Conservation (phyloP, 2,329 filamentous ascomycete genomes). For the Dactylella cylindrospora region DNA sequence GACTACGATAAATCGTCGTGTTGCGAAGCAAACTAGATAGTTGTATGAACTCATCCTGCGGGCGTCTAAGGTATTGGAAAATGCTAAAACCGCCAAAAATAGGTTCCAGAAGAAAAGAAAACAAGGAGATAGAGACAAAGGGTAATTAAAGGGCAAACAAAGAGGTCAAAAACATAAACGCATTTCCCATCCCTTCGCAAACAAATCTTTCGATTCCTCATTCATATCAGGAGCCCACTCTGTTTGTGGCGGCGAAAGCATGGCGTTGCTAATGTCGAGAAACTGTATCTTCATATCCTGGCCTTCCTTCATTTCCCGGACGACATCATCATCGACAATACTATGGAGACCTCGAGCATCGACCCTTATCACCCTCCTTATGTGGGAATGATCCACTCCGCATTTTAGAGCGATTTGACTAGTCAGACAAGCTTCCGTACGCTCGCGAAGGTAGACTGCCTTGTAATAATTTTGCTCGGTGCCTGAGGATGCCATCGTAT, state of each 20-base stretch:
- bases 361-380: conserved; percentile 71
- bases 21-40: too few relatives aligned
- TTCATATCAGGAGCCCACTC: conserved; percentile 55
- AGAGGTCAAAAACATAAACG: conserved; percentile 36
- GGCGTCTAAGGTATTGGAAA: too few relatives aligned
- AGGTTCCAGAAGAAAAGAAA: too few relatives aligned
- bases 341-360: conserved; percentile 76
- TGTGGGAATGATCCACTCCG: conserved; percentile 70
- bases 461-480: conserved; percentile 62
- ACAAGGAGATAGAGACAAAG: too few relatives aligned
- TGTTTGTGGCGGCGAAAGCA: conserved; percentile 54
- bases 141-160: too few relatives aligned
- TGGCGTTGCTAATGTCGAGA: conserved; percentile 62
- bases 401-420: conserved; percentile 75
- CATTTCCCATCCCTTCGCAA: conserved; percentile 39
- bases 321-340: conserved; percentile 85
- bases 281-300: conserved; percentile 80
- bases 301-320: conserved; percentile 79
- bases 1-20: too few relatives aligned
- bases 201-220: conserved; percentile 33
- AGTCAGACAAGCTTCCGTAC: conserved; percentile 73
- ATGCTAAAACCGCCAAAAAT: too few relatives aligned
- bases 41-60: too few relatives aligned
- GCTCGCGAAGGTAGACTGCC: conserved; percentile 79
- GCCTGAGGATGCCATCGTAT: conserved; percentile 26